Conservation (phyloP, 2,329 filamentous ascomycete genomes). For the Aureobasidium uvarum region DNA sequence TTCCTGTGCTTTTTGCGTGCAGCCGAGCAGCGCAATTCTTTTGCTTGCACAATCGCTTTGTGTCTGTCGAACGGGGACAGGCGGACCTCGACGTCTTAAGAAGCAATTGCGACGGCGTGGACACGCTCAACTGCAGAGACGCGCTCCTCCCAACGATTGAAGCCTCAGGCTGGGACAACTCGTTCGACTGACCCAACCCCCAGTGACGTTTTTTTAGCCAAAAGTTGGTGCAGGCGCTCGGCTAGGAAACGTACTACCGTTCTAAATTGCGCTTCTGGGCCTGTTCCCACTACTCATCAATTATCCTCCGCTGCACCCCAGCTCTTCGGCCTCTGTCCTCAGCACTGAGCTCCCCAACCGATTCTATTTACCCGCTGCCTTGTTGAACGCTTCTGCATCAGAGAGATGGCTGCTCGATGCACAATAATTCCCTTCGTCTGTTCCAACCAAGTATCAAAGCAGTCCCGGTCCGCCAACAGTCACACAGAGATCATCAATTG, state of each 20-base stretch:
- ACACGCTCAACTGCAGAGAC: neutral
- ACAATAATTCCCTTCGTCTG: neutral
- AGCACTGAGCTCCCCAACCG: neutral
- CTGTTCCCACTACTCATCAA: constrained; percentile 1
- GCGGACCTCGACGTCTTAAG: neutral
- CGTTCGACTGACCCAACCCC: neutral
- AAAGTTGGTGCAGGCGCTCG: constrained; percentile 22
- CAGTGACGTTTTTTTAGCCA: constrained; percentile 21
- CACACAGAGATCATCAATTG: constrained; percentile 18
- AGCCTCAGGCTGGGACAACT: constrained; percentile 15
- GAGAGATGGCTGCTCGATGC: neutral
- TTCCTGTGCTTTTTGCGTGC: neutral
- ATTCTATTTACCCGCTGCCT: neutral
- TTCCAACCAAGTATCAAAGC: neutral
- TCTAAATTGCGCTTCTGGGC: constrained; percentile 19
- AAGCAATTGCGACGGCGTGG: neutral
- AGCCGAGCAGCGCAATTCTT: neutral
- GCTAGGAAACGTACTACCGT: constrained; percentile 11
- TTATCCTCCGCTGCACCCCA: constrained; percentile 1
- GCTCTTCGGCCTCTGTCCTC: neutral
- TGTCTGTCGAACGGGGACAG: neutral
- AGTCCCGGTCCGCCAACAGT: neutral
- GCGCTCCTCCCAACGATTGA: constrained; percentile 16
- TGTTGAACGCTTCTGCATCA: neutral
- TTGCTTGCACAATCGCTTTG: constrained; percentile 6